phyloP scores from a whole-genome alignment of 2,329 filamentous ascomycete species.

The Fusarium veterinarium region DNA sequence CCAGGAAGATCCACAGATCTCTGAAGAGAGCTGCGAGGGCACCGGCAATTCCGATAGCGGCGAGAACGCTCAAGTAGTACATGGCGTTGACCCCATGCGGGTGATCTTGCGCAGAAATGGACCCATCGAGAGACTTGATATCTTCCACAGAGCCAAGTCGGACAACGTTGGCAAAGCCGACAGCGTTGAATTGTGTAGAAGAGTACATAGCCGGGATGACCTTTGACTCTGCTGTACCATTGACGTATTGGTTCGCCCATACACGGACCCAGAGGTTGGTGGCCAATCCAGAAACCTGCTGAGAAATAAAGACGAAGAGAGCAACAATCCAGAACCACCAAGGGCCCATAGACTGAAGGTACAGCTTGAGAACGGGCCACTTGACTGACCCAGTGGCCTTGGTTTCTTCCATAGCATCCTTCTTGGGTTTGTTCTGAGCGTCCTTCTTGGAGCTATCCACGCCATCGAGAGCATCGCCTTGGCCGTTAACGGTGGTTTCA shows the following conservation, averaged over 20 bases:
- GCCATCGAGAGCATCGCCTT: conserved; percentile 60
- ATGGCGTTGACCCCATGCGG: conserved; percentile 73
- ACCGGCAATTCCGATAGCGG: conserved; percentile 79
- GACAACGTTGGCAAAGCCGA: conserved; percentile 52
- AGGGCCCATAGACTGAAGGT: conserved; percentile 90
- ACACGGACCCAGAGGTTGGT: conserved; percentile 95
- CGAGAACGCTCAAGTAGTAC: conserved; percentile 89
- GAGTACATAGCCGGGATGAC: conserved; percentile 41
- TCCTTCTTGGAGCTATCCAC: conserved; percentile 59
- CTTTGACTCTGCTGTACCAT: conserved; percentile 38
- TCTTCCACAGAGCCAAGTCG: conserved; percentile 49
- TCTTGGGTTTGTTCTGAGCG: conserved; percentile 58
- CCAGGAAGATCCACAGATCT: conserved; percentile 91
- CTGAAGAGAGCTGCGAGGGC: conserved; percentile 84
- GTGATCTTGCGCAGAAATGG: background rate
- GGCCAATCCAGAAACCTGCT: conserved; percentile 87
- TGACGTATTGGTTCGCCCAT: conserved; percentile 91
- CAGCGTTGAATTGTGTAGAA: conserved; percentile 44
- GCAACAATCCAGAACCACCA: conserved; percentile 95
- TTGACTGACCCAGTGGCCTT: conserved; percentile 91
- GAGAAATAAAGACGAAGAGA: conserved; percentile 77
- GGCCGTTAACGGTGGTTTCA: conserved; percentile 64
- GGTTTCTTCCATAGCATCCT: conserved; percentile 73
- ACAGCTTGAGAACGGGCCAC: conserved; percentile 85
- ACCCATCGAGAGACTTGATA: conserved; percentile 4